Conservation (phyloP, 2,329 filamentous ascomycete species). For the Neurospora sp. region DNA sequence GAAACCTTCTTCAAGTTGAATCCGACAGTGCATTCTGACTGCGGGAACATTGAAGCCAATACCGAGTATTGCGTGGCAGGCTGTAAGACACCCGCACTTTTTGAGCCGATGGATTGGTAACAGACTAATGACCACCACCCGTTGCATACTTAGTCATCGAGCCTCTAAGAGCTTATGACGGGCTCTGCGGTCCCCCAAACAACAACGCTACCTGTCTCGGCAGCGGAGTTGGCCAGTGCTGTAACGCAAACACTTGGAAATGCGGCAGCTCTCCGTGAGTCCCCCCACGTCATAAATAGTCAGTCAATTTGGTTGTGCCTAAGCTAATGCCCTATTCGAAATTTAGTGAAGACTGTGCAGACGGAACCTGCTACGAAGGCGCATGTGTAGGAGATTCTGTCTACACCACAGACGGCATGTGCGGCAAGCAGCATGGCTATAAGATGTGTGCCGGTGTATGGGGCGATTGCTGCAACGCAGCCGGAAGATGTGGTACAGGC, state of each 20-base stretch:
- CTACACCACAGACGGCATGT: slow-evolving; percentile 26
- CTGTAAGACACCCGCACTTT: slow-evolving; percentile 2
- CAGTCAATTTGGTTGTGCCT: background rate
- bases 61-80: slow-evolving; percentile 9
- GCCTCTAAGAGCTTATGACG: slow-evolving; percentile 18
- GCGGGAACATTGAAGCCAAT: slow-evolving; percentile 1
- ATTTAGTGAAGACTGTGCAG: slow-evolving; percentile 20
- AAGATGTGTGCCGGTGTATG: slow-evolving; percentile 23
- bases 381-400: slow-evolving; percentile 20
- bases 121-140: background rate
- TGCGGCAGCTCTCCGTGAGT: slow-evolving; percentile 18
- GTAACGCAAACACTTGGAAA: slow-evolving; percentile 23
- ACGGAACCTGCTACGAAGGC: slow-evolving; percentile 25
- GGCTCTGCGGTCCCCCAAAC: slow-evolving; percentile 22
- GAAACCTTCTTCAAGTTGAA: too few species aligned
- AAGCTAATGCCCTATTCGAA: background rate
- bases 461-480: slow-evolving; percentile 23
- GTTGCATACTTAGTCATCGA: slow-evolving; percentile 16
- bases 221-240: slow-evolving; percentile 20
- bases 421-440: slow-evolving; percentile 21
- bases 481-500: slow-evolving; percentile 9
- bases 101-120: background rate
- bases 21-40: too few species aligned
- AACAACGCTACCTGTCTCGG: slow-evolving; percentile 25
- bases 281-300: background rate